Base-by-base conservation (phyloP, 148 eudicot species). In the Tetragonia tetragonoides region DNA sequence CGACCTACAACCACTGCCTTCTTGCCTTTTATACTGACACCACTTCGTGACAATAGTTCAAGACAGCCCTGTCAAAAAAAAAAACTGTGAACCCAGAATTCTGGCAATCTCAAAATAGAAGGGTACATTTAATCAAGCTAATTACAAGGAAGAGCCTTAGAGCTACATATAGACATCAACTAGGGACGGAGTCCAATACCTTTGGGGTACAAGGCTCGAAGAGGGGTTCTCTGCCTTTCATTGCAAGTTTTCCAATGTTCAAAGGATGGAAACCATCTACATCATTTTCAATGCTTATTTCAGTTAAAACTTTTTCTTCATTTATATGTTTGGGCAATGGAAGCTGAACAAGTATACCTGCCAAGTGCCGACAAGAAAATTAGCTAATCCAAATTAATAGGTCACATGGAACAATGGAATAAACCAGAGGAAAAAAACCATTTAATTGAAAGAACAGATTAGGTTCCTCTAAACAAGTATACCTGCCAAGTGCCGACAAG, bases 221-320 rank as follows among this genome's bases (percentile, higher is more conserved):
- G 46, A 96, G 86, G 75, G 99, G 99, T n/a, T 90, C 91, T 87
- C 99, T 89, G 86, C 98, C 97, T 91, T 95, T 96, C 99, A 96
- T 96, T 65, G 99, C 99, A 75, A 96, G 93, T 79, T 93, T 96
- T 74, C 99, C 99, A 68, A 96, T 93, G 88, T 96, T 96, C 76
- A 96, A 84, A 74, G 99, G 99, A 85, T 96, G 99, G 87, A 96
- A 96, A 18, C 99, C 99, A 85, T 96, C 99, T 2, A 96, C 99
- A 87, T 96, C 99, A 87, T 96, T 96, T 74, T 96, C 95, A 38
- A 96, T 79, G 81, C 87, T 84, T 75, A 96, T 96, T 87, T 89
- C 97, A 79, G 81, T 80, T 62, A 93, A 79, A 41, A 93, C 88
- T 78, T 68, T 91, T 86, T 91, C 98, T 87, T 96, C 99, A 83